Evolutionary conservation across 805 yeast genomes (phyloP).

Genomic region (Saturnispora kantuleensis): DNA sequence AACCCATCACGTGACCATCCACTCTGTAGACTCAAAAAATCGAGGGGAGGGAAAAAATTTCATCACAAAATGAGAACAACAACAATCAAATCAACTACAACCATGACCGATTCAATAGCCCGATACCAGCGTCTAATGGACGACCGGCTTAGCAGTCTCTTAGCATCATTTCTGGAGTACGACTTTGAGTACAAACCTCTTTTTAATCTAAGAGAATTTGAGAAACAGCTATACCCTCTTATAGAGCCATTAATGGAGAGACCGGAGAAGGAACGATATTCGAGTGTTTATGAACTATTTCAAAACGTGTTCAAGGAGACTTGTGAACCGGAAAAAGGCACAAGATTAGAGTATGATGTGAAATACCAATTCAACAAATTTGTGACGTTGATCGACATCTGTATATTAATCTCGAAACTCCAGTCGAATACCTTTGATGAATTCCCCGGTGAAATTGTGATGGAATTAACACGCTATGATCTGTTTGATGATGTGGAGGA

Average conservation of each 20-base stretch:
- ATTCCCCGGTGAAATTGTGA: conserved; percentile 18
- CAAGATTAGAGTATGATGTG: not conserved
- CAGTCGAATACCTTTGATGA: conserved; percentile 15
- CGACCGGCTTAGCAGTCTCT: conserved; percentile 5
- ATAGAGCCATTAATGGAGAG: conserved; percentile 14
- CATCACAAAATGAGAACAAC: not conserved
- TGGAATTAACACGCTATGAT: conserved; percentile 3
- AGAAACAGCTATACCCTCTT: conserved; percentile 14
- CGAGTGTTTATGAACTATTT: conserved; percentile 1
- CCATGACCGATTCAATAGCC: conserved; percentile 7
- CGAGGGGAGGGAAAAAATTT: not conserved
- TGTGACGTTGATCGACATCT: conserved; percentile 20
- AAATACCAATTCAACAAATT: conserved; percentile 10
- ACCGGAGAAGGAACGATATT: conserved; percentile 8
- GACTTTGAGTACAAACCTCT: conserved; percentile 17
- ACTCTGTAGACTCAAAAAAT: too few species aligned
- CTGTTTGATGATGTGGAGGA: conserved; percentile 11
- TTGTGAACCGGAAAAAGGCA: not conserved
- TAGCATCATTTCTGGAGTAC: conserved; percentile 7
- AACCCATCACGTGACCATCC: too few species aligned
- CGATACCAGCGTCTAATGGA: conserved; percentile 9
- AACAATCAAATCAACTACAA: not conserved
- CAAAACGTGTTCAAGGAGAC: conserved; percentile 1
- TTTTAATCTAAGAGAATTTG: conserved; percentile 17
- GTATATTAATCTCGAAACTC: conserved; percentile 16